Base-by-base conservation (phyloP, 352 stramenopile species). In the Phytopythium mirpurense region DNA sequence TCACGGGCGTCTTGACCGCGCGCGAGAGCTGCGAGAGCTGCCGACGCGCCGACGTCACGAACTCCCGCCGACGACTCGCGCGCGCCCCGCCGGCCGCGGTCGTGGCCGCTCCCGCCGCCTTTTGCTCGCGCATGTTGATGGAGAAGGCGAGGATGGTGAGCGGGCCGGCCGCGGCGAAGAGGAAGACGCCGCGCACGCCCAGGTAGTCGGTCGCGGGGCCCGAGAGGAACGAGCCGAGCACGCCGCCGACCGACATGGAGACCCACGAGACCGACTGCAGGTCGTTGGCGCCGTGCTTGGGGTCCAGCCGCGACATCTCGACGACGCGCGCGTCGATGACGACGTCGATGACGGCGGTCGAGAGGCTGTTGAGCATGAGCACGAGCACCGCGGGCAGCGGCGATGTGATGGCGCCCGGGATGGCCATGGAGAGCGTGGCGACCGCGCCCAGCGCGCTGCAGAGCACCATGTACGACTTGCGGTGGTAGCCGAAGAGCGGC, bases 261-360 rank as follows among this genome's bases (percentile, higher is more conserved):
- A 93, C 84, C 96, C 96, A 99, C 56, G 94, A 98, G 1, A 98
- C 72, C 19, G 82, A 96, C 65, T 98, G 96, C 15, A 98, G 66
- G 47, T 97, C 88, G 46, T 96, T 96, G 0, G 93, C 92, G 16
- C 95, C 82, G 51, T 90, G 77, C 48, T 86, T 89, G 8, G 82
- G 79, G 43, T 92, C 82, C 16, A 92, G 59, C 19, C 90, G 71
- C 53, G 88, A 96, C 73, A 97, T 97, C 67, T 98, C 89, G 10
- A 99, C 95, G 3, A 98, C 94, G 54, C 97, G 86, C 16, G 93
- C 94, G 77, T 99, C 96, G 35, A 96, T 97, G 5, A 98, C 93
- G 5, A 99, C 96, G 69, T 99, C 96, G 41, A 92, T 97, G 32
- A 98, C 78, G 12, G 96, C 91, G 27, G 97, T 88, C 16, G 87